Percentiles rank a stretch among this genome's conserved stretches.
Conservation (phyloP, 2,329 filamentous ascomycete species). For the Ceratocystis variospora region DNA sequence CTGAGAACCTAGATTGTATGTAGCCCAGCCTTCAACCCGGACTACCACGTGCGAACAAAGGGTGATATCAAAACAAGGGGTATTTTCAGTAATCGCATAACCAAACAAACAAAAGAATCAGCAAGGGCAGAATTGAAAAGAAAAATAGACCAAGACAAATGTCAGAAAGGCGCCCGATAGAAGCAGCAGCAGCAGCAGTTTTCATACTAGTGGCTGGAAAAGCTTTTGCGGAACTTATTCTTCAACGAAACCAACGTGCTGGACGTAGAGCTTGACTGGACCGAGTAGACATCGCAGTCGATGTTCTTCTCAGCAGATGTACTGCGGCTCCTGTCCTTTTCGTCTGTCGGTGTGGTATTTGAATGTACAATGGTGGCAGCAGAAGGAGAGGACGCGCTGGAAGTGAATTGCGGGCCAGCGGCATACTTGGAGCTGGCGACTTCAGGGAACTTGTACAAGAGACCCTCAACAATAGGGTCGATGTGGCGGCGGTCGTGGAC, state of each 20-base stretch:
- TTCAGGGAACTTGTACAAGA: slow-evolving; percentile 20
- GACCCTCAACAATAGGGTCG: slow-evolving; percentile 20
- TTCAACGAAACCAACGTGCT: slow-evolving; percentile 5
- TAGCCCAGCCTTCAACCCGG: not conserved
- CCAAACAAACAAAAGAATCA: not conserved
- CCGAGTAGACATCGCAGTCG: not conserved
- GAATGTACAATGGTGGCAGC: not conserved
- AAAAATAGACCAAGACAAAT: too few relatives aligned
- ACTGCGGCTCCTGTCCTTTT: slow-evolving; percentile 9
- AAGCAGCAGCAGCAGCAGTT: not conserved
- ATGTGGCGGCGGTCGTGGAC: slow-evolving; percentile 20
- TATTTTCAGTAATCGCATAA: not conserved
- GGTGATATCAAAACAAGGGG: not conserved
- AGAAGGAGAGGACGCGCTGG: not conserved
- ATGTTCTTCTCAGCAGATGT: not conserved
- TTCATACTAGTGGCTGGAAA: slow-evolving; percentile 7
- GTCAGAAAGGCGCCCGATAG: too few relatives aligned
- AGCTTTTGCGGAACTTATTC: slow-evolving; percentile 17
- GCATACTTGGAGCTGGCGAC: not conserved
- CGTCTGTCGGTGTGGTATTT: not conserved
- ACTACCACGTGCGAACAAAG: not conserved
- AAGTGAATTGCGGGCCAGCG: not conserved
- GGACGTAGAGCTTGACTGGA: not conserved
- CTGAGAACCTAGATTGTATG: not conserved
- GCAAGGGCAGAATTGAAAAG: not conserved